These are phyloP conservation scores for Brachypodium distachyon DNA, from an alignment of 202 grass and related monocot species.

Conservation along the genomic window DNA sequence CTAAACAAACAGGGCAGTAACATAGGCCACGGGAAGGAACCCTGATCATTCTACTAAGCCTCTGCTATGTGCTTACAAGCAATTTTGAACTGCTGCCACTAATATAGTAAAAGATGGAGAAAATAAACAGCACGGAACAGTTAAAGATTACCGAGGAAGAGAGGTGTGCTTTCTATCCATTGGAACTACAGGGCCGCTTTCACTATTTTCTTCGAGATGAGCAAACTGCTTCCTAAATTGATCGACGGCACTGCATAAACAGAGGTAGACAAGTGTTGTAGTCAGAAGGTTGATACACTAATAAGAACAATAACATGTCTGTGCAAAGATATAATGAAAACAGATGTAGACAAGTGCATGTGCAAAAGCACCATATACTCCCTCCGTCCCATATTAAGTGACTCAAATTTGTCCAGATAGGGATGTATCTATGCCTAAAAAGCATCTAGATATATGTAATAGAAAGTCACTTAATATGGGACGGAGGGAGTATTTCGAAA, in stretches of 20 bases:
- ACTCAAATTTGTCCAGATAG: too few relatives aligned
- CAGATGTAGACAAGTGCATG: background rate
- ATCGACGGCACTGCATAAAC: conserved; percentile 77
- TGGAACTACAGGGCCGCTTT: conserved; percentile 60
- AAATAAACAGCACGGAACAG: background rate
- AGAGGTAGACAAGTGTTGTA: background rate
- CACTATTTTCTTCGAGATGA: conserved; percentile 85
- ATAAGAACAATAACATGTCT: background rate
- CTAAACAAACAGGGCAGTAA: too few relatives aligned
- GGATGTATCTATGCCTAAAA: too few relatives aligned
- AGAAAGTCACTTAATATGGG: too few relatives aligned
- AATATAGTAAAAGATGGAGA: background rate
- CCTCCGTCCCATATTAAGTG: too few relatives aligned
- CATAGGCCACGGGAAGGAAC: background rate
- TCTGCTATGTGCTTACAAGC: background rate
- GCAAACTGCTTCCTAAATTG: conserved; percentile 95
- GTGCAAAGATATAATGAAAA: conserved; percentile 16
- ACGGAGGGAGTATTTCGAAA: too few relatives aligned
- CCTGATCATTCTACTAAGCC: background rate
- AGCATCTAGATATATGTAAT: too few relatives aligned
- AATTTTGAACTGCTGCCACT: background rate
- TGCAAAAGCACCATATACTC: background rate
- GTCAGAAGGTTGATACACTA: background rate
- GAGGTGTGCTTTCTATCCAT: conserved; percentile 86
- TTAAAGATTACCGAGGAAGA: conserved; percentile 72